Evolutionary conservation across 1,284 basidiomycete genomes (phyloP), one percentile per base, ranked within the genome.

Genomic region (Inonotus obliquus): DNA sequence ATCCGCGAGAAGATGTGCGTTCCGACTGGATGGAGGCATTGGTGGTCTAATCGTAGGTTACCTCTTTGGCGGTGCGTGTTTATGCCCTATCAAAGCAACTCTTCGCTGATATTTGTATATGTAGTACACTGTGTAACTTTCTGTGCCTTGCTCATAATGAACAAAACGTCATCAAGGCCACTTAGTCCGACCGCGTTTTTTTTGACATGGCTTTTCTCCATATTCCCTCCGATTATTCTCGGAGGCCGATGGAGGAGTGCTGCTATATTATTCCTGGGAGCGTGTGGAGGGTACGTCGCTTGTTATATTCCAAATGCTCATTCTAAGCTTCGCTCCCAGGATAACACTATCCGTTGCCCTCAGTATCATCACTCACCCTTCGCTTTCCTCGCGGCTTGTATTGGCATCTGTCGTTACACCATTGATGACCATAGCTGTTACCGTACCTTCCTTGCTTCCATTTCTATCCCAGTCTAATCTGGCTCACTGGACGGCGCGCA

Each of bases 41-140:
- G 86, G 87, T 56, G 87, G 87, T 9, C 65, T 85, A 17, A 76
- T 78, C 7, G 69, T 76, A 19, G 87, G 86, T 14, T 87, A 81
- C 71, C 70, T 76, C 7, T 86, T 86, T 65, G 86, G 86, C 65
- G 68, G 86, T 87, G 68, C 45, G 80, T 76, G 44, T 23, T 23
- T 23, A 25, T 25, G 37, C 49, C 45, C 59, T 57, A 49, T 37
- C 55, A 37, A 9, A 13, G 27, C 58, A 57, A 60, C 37, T 11
- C 27, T 52, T 55, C n/a, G 41, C 41, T 44, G 48, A 55, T 25
- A 39, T 39, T 62, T 58, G 19, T 25, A 11, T 53, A 51, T 48
- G 37, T 54, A 86, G 84, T 86, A 7, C 82, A 87, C 67, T 65
- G 83, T 17, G 75, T 82, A 7, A 87, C 86, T 0, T 83, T 86